Percentiles rank a stretch among this genome's conserved stretches.
These are phyloP conservation scores for Pythium volutum DNA, from an alignment of 352 stramenopile species.

Conservation along the genomic window DNA sequence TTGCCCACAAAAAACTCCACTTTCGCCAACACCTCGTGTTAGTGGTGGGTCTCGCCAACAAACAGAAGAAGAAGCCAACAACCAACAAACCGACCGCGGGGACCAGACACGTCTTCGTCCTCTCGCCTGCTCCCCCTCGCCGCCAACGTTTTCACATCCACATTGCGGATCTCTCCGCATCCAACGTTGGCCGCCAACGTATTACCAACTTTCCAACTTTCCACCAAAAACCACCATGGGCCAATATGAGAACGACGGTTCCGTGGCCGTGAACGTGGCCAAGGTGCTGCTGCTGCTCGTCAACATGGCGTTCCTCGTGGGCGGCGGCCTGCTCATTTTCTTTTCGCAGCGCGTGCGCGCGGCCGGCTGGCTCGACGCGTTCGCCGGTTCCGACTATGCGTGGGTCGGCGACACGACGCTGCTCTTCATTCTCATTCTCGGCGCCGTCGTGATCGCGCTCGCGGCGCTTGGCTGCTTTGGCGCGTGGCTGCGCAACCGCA, in stretches of 20 bases:
- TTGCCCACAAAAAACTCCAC: neutral
- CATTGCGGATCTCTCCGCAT: neutral
- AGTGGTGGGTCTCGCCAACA: neutral
- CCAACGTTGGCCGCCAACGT: neutral
- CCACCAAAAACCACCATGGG: constrained; percentile 30
- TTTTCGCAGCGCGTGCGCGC: constrained; percentile 68
- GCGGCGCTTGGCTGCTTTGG: constrained; percentile 68
- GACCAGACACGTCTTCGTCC: neutral
- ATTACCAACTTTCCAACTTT: neutral
- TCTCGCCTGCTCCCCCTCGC: neutral
- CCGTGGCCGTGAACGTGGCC: constrained; percentile 61
- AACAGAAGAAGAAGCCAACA: neutral
- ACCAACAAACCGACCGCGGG: neutral
- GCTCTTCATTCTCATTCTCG: constrained; percentile 64
- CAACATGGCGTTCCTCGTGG: constrained; percentile 84
- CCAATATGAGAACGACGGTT: constrained; percentile 36
- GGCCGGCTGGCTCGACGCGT: constrained; percentile 71
- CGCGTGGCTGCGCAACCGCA: constrained; percentile 60
- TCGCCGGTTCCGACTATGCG: constrained; percentile 56
- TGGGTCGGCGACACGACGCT: constrained; percentile 66
- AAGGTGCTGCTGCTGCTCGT: constrained; percentile 80
- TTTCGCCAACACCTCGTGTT: neutral
- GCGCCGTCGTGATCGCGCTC: constrained; percentile 63
- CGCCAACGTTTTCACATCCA: too few species aligned
- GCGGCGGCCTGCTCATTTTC: constrained; percentile 73